Evolutionary conservation across 306 rosid species (phyloP).

Genomic region (Elaeagnus macrophylla): DNA sequence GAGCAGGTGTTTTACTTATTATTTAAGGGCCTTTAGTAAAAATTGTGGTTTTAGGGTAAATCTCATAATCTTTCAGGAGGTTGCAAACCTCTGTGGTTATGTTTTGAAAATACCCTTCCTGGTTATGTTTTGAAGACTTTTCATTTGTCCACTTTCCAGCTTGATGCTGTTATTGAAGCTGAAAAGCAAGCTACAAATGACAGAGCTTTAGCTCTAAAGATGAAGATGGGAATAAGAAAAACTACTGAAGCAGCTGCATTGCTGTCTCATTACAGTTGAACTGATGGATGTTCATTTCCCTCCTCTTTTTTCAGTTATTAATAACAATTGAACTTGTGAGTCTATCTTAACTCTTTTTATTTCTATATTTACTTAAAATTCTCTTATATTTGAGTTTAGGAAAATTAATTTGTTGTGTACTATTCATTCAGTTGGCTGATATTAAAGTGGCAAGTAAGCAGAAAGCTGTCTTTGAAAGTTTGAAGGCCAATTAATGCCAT

Average conservation of each 20-base stretch:
- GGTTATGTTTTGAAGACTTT: not conserved
- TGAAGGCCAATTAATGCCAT: slow-evolving; percentile 83
- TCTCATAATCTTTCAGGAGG: too few relatives aligned
- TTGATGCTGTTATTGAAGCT: slow-evolving; percentile 89
- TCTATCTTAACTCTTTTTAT: too few relatives aligned
- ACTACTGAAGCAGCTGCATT: slow-evolving; percentile 82
- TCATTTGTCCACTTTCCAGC: slow-evolving; percentile 36
- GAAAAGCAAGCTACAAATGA: slow-evolving; percentile 96
- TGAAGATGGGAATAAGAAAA: slow-evolving; percentile 86
- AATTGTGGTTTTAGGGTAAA: too few relatives aligned
- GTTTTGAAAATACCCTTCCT: not conserved
- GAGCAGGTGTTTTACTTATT: too few relatives aligned
- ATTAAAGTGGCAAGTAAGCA: slow-evolving; percentile 90
- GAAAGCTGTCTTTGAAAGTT: slow-evolving; percentile 82
- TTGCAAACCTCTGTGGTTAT: too few relatives aligned
- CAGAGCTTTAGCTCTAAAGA: slow-evolving; percentile 82
- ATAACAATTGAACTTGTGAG: not conserved
- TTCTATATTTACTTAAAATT: not conserved
- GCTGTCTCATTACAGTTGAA: slow-evolving; percentile 90
- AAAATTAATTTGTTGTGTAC: not conserved
- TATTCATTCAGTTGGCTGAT: slow-evolving; percentile 68
- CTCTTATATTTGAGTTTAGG: slow-evolving; percentile 2
- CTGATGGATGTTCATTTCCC: slow-evolving; percentile 40
- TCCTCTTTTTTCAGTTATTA: not conserved
- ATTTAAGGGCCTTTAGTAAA: too few relatives aligned